Evolutionary conservation across 2,329 filamentous ascomycete species (phyloP).

Genomic region (Fulvia fulva): DNA sequence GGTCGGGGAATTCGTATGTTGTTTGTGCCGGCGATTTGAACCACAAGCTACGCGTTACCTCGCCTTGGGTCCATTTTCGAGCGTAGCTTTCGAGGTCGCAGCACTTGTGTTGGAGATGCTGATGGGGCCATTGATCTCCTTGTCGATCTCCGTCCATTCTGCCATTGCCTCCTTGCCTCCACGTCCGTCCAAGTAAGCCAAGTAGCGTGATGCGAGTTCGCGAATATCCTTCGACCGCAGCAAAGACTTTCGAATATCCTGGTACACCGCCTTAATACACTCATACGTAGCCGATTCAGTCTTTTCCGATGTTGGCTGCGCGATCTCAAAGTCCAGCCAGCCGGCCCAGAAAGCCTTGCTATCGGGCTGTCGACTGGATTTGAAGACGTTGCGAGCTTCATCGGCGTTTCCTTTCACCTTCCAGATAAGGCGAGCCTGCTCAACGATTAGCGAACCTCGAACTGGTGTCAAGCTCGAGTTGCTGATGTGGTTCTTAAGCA

Average conservation of each 20-base stretch:
- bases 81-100: background rate
- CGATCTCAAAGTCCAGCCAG: slow-evolving; percentile 84
- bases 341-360: slow-evolving; percentile 86
- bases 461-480: slow-evolving; percentile 54
- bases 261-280: slow-evolving; percentile 76
- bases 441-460: slow-evolving; percentile 80
- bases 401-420: slow-evolving; percentile 72
- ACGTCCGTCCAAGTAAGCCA: slow-evolving; percentile 77
- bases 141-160: slow-evolving; percentile 77
- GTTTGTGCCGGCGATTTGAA: too few relatives aligned
- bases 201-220: slow-evolving; percentile 72
- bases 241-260: slow-evolving; percentile 70
- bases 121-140: slow-evolving; percentile 73
- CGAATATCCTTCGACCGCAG: slow-evolving; percentile 65
- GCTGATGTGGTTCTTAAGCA: slow-evolving; percentile 75
- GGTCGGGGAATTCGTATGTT: too few relatives aligned
- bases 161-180: slow-evolving; percentile 81
- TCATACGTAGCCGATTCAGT: slow-evolving; percentile 63
- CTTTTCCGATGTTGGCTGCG: slow-evolving; percentile 67
- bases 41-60: background rate
- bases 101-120: slow-evolving; percentile 11
- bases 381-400: slow-evolving; percentile 78
- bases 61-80: slow-evolving; percentile 5
- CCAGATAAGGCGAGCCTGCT: slow-evolving; percentile 85
- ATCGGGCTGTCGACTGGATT: slow-evolving; percentile 76